phyloP scores from a whole-genome alignment of 164 flowering plant genomes.

The Houttuynia cordata region DNA sequence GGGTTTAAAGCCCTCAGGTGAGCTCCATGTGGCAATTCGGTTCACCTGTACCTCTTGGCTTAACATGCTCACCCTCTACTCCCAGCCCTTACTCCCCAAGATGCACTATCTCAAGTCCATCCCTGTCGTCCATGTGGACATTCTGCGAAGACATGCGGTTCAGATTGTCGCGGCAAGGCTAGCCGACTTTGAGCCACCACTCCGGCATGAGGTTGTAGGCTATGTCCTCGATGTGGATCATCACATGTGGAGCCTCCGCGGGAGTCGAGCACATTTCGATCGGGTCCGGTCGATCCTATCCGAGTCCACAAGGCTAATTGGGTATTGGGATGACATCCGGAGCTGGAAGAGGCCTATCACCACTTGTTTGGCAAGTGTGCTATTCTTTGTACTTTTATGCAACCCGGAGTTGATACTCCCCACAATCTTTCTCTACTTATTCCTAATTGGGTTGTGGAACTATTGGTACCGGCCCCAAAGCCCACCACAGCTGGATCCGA shows the following conservation, averaged over 20 bases:
- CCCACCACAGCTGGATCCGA: constrained; percentile 66
- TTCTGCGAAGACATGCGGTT: constrained; percentile 61
- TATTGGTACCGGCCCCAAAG: constrained; percentile 63
- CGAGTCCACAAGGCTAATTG: constrained; percentile 28
- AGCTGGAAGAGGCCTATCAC: constrained; percentile 69
- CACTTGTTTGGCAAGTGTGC: constrained; percentile 50
- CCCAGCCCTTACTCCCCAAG: constrained; percentile 67
- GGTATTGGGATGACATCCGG: constrained; percentile 47
- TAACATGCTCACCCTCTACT: constrained; percentile 63
- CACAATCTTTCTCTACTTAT: constrained; percentile 67
- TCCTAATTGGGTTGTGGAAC: constrained; percentile 74
- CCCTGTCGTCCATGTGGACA: constrained; percentile 37
- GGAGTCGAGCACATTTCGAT: constrained; percentile 67
- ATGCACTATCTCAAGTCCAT: constrained; percentile 78
- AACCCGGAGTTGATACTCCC: constrained; percentile 77
- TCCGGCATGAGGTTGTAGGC: constrained; percentile 54
- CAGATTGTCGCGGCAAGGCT: constrained; percentile 59
- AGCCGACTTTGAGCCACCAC: constrained; percentile 68
- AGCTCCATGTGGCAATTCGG: constrained; percentile 60
- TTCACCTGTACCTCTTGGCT: constrained; percentile 73
- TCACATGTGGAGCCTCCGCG: constrained; percentile 68
- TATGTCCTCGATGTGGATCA: constrained; percentile 71
- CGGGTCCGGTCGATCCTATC: constrained; percentile 51
- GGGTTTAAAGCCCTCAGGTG: constrained; percentile 65
- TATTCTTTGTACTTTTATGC: constrained; percentile 63